A percentile compares a stretch with the other conserved stretches of the same genome.
phyloP scores from a whole-genome alignment of 169 alveolate species.

The Babesia sp. region DNA sequence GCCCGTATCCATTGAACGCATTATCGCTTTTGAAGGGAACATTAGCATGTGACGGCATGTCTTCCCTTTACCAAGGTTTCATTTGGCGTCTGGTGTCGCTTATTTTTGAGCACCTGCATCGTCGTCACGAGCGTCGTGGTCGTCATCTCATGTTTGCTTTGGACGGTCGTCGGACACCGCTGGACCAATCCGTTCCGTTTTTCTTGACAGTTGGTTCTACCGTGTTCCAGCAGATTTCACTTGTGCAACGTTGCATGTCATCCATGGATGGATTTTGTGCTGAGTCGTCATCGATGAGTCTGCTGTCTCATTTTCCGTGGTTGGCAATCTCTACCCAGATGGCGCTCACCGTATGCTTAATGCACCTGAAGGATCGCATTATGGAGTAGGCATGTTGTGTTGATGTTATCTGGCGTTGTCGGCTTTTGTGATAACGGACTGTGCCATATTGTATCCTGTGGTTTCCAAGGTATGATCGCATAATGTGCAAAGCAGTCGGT shows the following conservation, averaged over 20 bases:
- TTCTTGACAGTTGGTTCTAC: slow-evolving; percentile 22
- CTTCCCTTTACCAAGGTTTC: slow-evolving; percentile 53
- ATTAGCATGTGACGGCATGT: slow-evolving; percentile 31
- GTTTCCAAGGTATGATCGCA: no score
- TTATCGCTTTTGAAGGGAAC: neutral
- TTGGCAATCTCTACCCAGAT: slow-evolving; percentile 27
- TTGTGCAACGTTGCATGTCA: slow-evolving; percentile 55
- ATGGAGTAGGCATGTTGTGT: no score
- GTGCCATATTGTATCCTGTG: no score
- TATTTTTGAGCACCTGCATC: slow-evolving; percentile 8
- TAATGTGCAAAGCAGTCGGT: no score
- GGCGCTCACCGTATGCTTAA: slow-evolving; percentile 17
- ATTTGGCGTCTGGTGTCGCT: slow-evolving; percentile 28
- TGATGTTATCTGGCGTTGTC: no score
- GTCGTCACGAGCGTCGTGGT: neutral
- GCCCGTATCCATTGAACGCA: slow-evolving; percentile 1
- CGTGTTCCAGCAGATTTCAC: slow-evolving; percentile 36
- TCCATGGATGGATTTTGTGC: slow-evolving; percentile 53
- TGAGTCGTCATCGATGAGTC: slow-evolving; percentile 1
- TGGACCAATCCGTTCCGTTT: slow-evolving; percentile 50
- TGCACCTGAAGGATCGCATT: slow-evolving; percentile 33
- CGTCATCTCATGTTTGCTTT: neutral
- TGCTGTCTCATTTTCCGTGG: slow-evolving; percentile 47
- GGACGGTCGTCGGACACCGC: neutral
- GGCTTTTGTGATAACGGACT: no score